Base-by-base conservation (phyloP, 805 yeast genomes). In the Pichia gijzeniarum region DNA sequence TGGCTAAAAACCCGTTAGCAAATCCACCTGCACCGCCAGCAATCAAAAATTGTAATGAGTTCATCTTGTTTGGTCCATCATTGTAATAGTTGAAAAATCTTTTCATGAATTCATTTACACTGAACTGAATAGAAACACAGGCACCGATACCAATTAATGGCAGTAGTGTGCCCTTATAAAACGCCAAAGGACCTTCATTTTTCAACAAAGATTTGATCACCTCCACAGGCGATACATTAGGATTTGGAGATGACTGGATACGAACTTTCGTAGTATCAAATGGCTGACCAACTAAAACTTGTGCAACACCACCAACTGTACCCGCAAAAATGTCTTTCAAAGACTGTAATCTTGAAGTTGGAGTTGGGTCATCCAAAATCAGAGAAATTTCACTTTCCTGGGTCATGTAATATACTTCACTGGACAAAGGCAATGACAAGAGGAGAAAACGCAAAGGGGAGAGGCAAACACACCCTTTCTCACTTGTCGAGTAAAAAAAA, bases 61-160 rank as follows among this genome's bases (percentile, higher is more conserved):
- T 61, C 48, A 89, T 67, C 16, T 56, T 45, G 38, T 72, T 67
- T n/a, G 63, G 62, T 37, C 72, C 68, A 16, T 62, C 62, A 52
- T 74, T 73, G 19, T 60, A 60, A 41, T 68, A 69, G 38, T 60
- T 63, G 59, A 85, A 89, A 49, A 73, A 68, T 57, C 97, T 73
- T 67, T 93, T 93, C 96, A 91, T 88, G 58, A 74, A 83, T 64
- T 93, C 98, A 59, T 90, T 90, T 32, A 88, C 95, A 38, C 96
- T 93, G 60, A 93, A 93, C 65, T 93, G 99, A 35, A 91, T 85
- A 8, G 96, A 86, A 12, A 93, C 97, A 72, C 97, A 90, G 0
- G 95, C 96, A 42, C 99, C 99, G n/a, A 91, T 87, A 12, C 99
- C 99, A 31, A 91, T 64, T 55, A 93, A 71, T 18, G 99, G 99